Base-by-base conservation (phyloP, 1,284 basidiomycete species). In the Cryptococcus sp. region DNA sequence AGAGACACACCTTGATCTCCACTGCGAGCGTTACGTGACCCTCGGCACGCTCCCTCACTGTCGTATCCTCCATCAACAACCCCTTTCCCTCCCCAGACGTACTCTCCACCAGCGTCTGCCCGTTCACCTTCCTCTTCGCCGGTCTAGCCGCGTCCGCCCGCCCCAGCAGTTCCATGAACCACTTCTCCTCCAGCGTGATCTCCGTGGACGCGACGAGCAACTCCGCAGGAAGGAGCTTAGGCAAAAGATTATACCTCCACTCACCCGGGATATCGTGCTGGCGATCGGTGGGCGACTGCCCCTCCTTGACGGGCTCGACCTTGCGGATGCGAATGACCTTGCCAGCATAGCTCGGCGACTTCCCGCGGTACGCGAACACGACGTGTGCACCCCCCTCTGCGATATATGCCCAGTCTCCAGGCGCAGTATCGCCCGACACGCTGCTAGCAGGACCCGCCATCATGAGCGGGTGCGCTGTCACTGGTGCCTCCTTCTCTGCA, bases 311-410 rank as follows among this genome's bases (percentile, higher is more conserved):
- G 33, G 53, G 46, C 20, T 48, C 59, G 8, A 71, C 59, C 71
- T 94, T 94, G 56, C 86, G 82, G 46, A 94, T 78, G 9, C 91
- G 83, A 35, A 96, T 80, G 0, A 87, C 87, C 42, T 80, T 87
- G 7, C 84, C 83, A 47, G 80, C 75, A 68, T 88, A 87, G 1
- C 71, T 60, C 5, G 33, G 20, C 50, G 76, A 58, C 0, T 82
- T 77, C 0, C 90, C 89, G 12, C 70, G 67, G 70, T 92, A 94
- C 8, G 87, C 85, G 75, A 91, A 90, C 21, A 95, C 89, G 62
- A 91, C 84, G 9, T 89, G 88, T 9, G 89, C 87, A n/a, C 88
- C 89, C 15, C 92, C 92, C 77, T 95, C 92, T 1, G 89, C 85
- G 33, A 91, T 78, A 70, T 95, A 96, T 58, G 74, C 78, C 92